Evolutionary conservation across 768 basidiomycete genomes (phyloP), one percentile per base, ranked within the genome.

Genomic region (Kwoniella shandongensis): DNA sequence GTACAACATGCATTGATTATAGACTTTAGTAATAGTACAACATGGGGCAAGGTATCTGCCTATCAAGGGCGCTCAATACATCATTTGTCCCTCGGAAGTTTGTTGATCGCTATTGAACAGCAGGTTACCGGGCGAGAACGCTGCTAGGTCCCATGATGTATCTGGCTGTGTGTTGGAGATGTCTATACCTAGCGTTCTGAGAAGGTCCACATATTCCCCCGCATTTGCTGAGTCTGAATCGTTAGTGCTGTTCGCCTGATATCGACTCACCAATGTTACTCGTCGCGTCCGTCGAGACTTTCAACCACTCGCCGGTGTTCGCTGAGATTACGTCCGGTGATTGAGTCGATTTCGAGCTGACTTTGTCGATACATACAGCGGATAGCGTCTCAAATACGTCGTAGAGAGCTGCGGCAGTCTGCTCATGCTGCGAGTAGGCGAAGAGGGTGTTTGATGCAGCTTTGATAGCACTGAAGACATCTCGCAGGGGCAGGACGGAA

Each of bases 381-480:
- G 61, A 63, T 4, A 63, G 52, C n/a, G 57, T 56, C 38, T 63
- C 61, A 29, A 63, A 63, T 3, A 63, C 57, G 15, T 63, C 57
- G 38, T 44, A 58, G n/a, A 63, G 47, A 4, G 57, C 61, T 22
- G 26, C 48, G 4, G 55, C 49, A 2, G 46, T 35, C 15, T 61
- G 45, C 6, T 35, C 23, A 15, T 55, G 54, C 30, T 63, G 61
- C 32, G 61, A 51, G 35, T 63, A 63, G 3, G 56, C 55, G 46
- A 58, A 63, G 1, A 63, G 52, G 11, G 61, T 63, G 23, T 57
- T 58, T 7, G 61, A 63, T 4, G 61, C 50, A 1, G 61, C 55
- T 38, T 63, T 63, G 55, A 63, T 54, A 7, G 55, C 61, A 10
- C 51, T 20, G 45, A 63, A 63, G 18, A 63, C 41, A 6, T 57